Percentiles rank a stretch among this genome's conserved stretches.
These are phyloP conservation scores for Pascua sp. DNA, from an alignment of 1,284 basidiomycete genomes.

Conservation along the genomic window DNA sequence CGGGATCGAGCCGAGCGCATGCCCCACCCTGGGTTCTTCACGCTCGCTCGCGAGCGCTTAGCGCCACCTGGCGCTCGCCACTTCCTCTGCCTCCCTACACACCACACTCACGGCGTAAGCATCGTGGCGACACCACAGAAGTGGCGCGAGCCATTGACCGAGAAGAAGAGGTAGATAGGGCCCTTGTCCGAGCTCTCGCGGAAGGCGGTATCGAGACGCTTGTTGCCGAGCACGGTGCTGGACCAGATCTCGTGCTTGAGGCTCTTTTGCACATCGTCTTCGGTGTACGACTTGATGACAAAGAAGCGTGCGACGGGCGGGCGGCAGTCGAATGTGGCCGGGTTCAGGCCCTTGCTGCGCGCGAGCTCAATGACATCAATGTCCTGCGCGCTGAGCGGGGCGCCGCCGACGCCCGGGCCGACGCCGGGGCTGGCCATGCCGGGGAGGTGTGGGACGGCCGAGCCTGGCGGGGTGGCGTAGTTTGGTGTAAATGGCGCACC, in stretches of 20 bases:
- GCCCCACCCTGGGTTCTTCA: too few species aligned
- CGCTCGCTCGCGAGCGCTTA: too few species aligned
- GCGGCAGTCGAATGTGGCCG: slow-evolving; percentile 73
- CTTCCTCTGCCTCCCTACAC: slow-evolving; percentile 9
- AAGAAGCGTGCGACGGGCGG: slow-evolving; percentile 80
- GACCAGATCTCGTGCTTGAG: slow-evolving; percentile 97
- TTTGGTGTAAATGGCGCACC: slow-evolving; percentile 17
- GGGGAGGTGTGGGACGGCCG: background rate
- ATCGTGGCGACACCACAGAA: slow-evolving; percentile 97
- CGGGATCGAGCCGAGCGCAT: too few species aligned
- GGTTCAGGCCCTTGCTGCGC: slow-evolving; percentile 85
- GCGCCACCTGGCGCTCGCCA: too few species aligned
- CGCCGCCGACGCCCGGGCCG: background rate
- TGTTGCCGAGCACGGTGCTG: slow-evolving; percentile 91
- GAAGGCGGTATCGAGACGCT: slow-evolving; percentile 90
- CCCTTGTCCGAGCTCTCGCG: slow-evolving; percentile 78
- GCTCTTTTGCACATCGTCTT: slow-evolving; percentile 95
- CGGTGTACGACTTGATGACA: slow-evolving; percentile 96
- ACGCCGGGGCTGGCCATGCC: too few species aligned
- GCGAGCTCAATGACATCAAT: slow-evolving; percentile 81
- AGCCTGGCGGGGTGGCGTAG: slow-evolving; percentile 12
- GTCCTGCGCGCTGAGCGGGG: slow-evolving; percentile 25
- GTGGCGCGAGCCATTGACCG: slow-evolving; percentile 91
- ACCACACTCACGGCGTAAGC: slow-evolving; percentile 64
- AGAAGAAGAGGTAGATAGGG: slow-evolving; percentile 94